A percentile compares a stretch with the other conserved stretches of the same genome.
Evolutionary conservation across 2,329 filamentous ascomycete species (phyloP).

Genomic region (Talaromyces sp.): DNA sequence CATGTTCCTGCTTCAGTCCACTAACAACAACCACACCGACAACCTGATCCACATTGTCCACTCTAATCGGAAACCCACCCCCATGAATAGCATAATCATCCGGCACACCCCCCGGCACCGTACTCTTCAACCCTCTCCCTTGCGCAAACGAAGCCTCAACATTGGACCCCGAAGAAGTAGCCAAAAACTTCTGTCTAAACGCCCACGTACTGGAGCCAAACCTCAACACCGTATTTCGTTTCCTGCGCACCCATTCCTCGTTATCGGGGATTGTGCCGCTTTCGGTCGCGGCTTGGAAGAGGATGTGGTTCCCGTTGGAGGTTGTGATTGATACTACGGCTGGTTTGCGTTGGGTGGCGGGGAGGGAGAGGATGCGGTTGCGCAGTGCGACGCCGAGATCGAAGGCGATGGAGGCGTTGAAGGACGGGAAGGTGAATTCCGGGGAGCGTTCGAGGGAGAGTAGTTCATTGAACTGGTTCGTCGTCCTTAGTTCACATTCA

Average conservation of each 20-base stretch:
- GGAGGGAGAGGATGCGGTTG: constrained; percentile 32
- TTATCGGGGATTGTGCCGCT: constrained; percentile 66
- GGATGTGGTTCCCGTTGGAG: constrained; percentile 44
- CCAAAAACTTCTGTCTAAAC: constrained; percentile 60
- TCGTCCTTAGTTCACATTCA: background rate
- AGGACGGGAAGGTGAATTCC: constrained; percentile 29
- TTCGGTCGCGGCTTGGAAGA: constrained; percentile 67
- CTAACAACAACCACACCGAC: constrained; percentile 71
- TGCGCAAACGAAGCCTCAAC: constrained; percentile 61
- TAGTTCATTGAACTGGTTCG: background rate
- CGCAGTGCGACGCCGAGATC: constrained; percentile 36
- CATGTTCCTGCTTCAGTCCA: constrained; percentile 69
- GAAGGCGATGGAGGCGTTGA: constrained; percentile 38
- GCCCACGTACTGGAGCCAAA: constrained; percentile 68
- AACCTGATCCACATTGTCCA: constrained; percentile 68
- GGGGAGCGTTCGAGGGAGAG: constrained; percentile 16
- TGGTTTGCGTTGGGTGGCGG: constrained; percentile 29
- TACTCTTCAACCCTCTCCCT: constrained; percentile 58
- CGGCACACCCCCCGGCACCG: constrained; percentile 42
- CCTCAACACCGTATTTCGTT: constrained; percentile 65
- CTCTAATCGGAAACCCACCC: constrained; percentile 67
- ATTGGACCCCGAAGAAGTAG: constrained; percentile 30
- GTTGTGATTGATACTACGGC: constrained; percentile 39
- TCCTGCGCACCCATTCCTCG: constrained; percentile 64
- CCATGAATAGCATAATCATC: constrained; percentile 71